A percentile compares a stretch with the other conserved stretches of the same genome.
These are phyloP conservation scores for Wickerhamomyces subpelliculosus DNA, from an alignment of 805 yeast species.

Conservation along the genomic window DNA sequence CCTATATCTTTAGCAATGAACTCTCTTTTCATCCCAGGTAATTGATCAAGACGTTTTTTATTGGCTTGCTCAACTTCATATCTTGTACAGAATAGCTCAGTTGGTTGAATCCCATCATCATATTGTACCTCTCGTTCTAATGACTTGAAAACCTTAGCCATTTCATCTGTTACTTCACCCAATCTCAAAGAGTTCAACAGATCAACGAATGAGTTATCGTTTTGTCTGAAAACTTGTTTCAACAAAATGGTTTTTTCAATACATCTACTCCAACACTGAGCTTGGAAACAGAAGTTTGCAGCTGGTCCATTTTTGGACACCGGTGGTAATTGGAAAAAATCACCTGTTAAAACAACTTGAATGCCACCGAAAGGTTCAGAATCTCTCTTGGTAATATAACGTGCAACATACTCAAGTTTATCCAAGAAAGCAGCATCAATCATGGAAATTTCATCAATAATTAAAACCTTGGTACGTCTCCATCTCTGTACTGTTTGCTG, in stretches of 20 bases:
- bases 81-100: conserved; percentile 84
- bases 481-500: conserved; percentile 45
- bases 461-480: conserved; percentile 60
- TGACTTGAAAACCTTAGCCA: conserved; percentile 39
- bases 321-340: conserved; percentile 94
- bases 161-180: conserved; percentile 51
- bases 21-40: conserved; percentile 39
- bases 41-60: conserved; percentile 34
- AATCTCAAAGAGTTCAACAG: conserved; percentile 76
- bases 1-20: conserved; percentile 43
- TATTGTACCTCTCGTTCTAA: conserved; percentile 54
- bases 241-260: conserved; percentile 63
- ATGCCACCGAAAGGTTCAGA: conserved; percentile 86
- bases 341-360: conserved; percentile 88
- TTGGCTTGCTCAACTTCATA: conserved; percentile 80
- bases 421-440: conserved; percentile 73
- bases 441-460: conserved; percentile 94
- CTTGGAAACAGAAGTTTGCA: conserved; percentile 65
- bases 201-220: conserved; percentile 67
- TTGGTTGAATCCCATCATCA: conserved; percentile 77
- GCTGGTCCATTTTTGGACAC: conserved; percentile 39
- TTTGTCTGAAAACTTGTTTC: conserved; percentile 82
- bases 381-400: conserved; percentile 39
- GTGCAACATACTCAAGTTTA: conserved; percentile 67
- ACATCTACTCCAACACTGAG: conserved; percentile 58